Conservation (phyloP, 768 basidiomycete genomes). For the Termitomyces bulborhizus region DNA sequence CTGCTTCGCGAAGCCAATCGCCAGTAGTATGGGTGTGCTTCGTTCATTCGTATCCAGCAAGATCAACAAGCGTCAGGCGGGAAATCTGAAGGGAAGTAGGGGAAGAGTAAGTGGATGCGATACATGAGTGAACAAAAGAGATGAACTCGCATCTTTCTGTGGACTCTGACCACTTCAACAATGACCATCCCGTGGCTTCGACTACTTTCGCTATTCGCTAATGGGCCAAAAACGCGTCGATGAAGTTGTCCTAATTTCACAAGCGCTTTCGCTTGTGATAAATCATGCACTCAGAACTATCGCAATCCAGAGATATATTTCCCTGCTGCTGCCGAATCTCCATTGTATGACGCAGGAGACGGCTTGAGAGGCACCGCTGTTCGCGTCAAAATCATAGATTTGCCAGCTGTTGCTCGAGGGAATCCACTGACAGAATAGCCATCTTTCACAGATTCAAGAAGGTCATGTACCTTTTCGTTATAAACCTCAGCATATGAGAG, state of each 20-base stretch:
- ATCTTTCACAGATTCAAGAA: conserved; percentile 67
- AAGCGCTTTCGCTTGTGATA: conserved; percentile 76
- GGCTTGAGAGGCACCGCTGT: conserved; percentile 81
- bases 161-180: conserved; percentile 79
- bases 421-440: conserved; percentile 26
- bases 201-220: conserved; percentile 89
- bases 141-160: conserved; percentile 58
- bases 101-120: not conserved
- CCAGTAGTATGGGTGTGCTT: conserved; percentile 92
- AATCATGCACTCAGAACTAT: conserved; percentile 74
- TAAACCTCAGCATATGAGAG: conserved; percentile 95
- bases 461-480: conserved; percentile 97
- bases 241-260: conserved; percentile 85
- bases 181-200: conserved; percentile 92
- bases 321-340: conserved; percentile 43
- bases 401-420: conserved; percentile 26
- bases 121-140: not conserved
- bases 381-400: conserved; percentile 63
- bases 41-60: conserved; percentile 80
- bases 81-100: conserved; percentile 43
- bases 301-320: conserved; percentile 86
- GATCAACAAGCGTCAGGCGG: conserved; percentile 44
- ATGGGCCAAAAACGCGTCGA: conserved; percentile 89
- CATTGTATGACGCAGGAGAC: conserved; percentile 58
- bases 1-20: conserved; percentile 91